These are phyloP conservation scores for Spatholobus suberectus DNA, from an alignment of 306 rosid species.

Conservation along the genomic window DNA sequence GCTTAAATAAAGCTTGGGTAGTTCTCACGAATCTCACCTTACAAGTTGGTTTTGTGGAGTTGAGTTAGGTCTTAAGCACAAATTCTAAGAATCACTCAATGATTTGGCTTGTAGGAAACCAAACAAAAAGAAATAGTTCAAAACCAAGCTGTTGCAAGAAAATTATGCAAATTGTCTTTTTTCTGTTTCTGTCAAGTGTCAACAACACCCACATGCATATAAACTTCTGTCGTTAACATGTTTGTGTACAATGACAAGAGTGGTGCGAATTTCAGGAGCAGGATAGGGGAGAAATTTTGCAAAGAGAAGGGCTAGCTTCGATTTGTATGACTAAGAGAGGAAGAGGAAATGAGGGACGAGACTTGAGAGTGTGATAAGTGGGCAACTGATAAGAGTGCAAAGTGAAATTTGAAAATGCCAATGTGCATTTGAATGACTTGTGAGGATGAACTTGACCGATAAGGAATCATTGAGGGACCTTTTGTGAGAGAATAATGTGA, in stretches of 20 bases:
- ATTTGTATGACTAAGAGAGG: background rate
- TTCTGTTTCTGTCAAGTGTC: background rate
- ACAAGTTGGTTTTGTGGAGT: too few relatives aligned
- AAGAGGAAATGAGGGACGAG: too few relatives aligned
- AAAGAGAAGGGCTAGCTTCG: background rate
- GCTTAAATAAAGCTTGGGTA: too few relatives aligned
- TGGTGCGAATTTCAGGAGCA: background rate
- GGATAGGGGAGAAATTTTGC: background rate
- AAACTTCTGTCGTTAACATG: background rate
- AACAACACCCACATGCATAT: background rate
- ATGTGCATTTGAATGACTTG: background rate
- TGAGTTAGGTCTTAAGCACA: too few relatives aligned
- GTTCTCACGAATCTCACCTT: too few relatives aligned
- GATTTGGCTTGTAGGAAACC: background rate
- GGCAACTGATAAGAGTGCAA: background rate
- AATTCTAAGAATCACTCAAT: too few relatives aligned
- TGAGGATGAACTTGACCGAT: background rate
- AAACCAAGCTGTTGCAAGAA: background rate
- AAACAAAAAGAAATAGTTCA: background rate
- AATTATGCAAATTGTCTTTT: background rate
- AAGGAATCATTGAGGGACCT: background rate
- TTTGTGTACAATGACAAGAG: background rate
- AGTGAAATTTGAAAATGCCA: background rate
- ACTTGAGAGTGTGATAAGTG: background rate
- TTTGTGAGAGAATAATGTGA: too few relatives aligned